Conservation (phyloP, 2,329 filamentous ascomycete species). For the Hymenoscyphus albidus region DNA sequence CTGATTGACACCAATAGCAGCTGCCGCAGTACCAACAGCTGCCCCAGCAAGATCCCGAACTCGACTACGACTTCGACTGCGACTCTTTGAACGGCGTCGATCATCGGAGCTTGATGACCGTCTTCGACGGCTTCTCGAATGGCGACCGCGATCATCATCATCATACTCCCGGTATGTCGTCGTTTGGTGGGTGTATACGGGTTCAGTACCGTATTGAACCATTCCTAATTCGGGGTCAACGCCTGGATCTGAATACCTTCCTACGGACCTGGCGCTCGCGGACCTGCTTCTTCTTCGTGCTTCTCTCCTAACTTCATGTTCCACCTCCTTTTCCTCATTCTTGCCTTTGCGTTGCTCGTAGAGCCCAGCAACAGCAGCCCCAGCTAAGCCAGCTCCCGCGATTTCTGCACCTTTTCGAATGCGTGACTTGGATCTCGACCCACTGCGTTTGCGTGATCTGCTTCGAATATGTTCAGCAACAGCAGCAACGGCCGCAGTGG, state of each 20-base stretch:
- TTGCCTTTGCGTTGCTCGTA: slow-evolving; percentile 60
- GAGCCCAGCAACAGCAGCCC: slow-evolving; percentile 57
- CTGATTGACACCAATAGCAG: slow-evolving; percentile 60
- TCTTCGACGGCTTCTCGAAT: slow-evolving; percentile 24
- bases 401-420: slow-evolving; percentile 54
- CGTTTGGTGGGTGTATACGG: slow-evolving; percentile 43
- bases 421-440: slow-evolving; percentile 40
- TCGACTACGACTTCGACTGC: slow-evolving; percentile 50
- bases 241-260: slow-evolving; percentile 45
- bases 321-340: slow-evolving; percentile 45
- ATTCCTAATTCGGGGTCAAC: slow-evolving; percentile 64
- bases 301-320: slow-evolving; percentile 25
- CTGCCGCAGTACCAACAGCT: slow-evolving; percentile 53
- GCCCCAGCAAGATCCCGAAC: slow-evolving; percentile 54
- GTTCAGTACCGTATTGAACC: slow-evolving; percentile 62
- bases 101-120: slow-evolving; percentile 29
- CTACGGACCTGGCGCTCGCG: slow-evolving; percentile 47
- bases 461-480: slow-evolving; percentile 55
- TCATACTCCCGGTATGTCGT: slow-evolving; percentile 29
- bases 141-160: slow-evolving; percentile 24
- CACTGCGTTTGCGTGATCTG: slow-evolving; percentile 47
- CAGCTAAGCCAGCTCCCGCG: slow-evolving; percentile 56
- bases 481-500: slow-evolving; percentile 54
- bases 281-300: slow-evolving; percentile 35
- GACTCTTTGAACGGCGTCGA: slow-evolving; percentile 28